A percentile compares a stretch with the other conserved stretches of the same genome.
Evolutionary conservation across 2,329 filamentous ascomycete genomes (phyloP).

Genomic region (Paraphaeosphaeria sporulosa): DNA sequence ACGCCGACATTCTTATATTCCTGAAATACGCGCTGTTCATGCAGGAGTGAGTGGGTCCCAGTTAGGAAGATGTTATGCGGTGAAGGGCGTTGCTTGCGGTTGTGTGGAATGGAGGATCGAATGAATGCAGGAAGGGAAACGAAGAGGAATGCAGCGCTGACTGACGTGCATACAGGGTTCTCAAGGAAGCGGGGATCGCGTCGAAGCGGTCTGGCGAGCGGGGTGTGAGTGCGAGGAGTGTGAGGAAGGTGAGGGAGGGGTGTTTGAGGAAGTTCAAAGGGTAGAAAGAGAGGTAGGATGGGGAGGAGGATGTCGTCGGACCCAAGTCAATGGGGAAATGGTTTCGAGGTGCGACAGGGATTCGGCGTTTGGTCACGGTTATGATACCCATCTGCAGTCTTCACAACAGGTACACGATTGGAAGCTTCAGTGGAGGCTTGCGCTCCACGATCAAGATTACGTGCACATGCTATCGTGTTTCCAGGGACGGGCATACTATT

Average conservation of each 20-base stretch:
- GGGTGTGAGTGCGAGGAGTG: constrained; percentile 75
- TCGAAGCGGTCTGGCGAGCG: constrained; percentile 77
- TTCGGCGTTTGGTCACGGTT: constrained; percentile 9
- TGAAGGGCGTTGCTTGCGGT: too few relatives aligned
- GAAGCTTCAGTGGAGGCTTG: not conserved
- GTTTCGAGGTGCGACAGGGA: not conserved
- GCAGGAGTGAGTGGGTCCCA: constrained; percentile 59
- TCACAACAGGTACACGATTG: not conserved
- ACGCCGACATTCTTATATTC: constrained; percentile 86
- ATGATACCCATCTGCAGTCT: constrained; percentile 10
- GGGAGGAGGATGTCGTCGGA: too few relatives aligned
- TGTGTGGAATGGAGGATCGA: not conserved
- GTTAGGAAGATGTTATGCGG: not conserved
- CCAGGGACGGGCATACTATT: not conserved
- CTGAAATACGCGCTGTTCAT: constrained; percentile 86
- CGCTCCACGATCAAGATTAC: not conserved
- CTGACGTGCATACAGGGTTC: constrained; percentile 61
- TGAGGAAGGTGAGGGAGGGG: constrained; percentile 77
- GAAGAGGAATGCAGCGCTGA: not conserved
- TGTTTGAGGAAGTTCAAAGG: constrained; percentile 49
- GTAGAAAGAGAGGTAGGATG: constrained; percentile 17
- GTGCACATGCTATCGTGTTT: not conserved
- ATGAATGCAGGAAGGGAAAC: not conserved
- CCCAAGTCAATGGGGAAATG: too few relatives aligned
- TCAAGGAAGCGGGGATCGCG: constrained; percentile 81